Conservation (phyloP, 257 asterid species). For the Agastache rugosa region DNA sequence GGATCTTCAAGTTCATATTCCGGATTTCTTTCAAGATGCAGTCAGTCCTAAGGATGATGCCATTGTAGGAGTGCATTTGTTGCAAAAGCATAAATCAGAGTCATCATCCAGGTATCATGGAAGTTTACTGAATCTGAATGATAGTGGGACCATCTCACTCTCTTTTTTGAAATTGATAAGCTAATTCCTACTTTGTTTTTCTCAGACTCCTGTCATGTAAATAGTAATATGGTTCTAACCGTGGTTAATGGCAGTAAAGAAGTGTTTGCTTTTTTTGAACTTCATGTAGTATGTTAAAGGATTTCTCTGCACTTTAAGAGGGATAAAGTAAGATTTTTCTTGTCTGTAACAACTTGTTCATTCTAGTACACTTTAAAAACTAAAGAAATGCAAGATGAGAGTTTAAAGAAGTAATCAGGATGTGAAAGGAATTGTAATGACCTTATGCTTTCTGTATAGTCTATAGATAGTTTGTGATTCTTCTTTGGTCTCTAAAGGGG, state of each 20-base stretch:
- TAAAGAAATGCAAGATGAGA: not conserved
- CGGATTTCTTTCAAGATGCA: constrained; percentile 48
- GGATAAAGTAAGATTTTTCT: not conserved
- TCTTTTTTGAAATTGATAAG: not conserved
- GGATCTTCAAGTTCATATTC: constrained; percentile 56
- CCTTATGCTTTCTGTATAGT: not conserved
- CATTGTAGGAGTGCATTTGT: constrained; percentile 70
- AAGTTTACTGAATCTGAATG: constrained; percentile 11
- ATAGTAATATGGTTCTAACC: not conserved
- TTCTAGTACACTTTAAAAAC: not conserved
- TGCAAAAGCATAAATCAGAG: constrained; percentile 52
- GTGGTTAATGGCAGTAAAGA: not conserved
- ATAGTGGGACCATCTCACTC: not conserved
- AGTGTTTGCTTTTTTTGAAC: not conserved
- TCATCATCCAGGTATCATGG: constrained; percentile 60
- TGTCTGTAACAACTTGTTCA: not conserved
- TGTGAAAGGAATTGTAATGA: constrained; percentile 3
- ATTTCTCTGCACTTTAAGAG: not conserved
- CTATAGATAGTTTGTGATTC: not conserved
- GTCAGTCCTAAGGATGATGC: constrained; percentile 53
- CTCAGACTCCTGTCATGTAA: not conserved
- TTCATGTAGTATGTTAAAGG: not conserved
- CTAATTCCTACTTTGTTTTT: constrained; percentile 3
- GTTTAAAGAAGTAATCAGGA: not conserved
- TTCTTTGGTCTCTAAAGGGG: not conserved